These are phyloP conservation scores for Monosporozyma solicola DNA, from an alignment of 805 yeast species.

Conservation along the genomic window DNA sequence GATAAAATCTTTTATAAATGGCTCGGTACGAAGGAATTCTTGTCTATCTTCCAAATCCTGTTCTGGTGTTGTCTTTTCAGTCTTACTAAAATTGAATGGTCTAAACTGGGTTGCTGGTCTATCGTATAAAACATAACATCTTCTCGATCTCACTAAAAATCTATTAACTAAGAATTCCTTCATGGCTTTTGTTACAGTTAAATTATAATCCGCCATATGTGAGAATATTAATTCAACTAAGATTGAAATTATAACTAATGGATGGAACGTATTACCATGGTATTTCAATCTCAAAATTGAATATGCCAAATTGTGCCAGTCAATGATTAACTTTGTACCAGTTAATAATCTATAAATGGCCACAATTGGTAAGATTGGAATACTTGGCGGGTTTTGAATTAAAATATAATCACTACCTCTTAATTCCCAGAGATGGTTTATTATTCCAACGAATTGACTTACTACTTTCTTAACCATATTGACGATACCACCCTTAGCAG, in stretches of 20 bases:
- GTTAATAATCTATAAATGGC: constrained; percentile 43
- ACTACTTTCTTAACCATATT: constrained; percentile 41
- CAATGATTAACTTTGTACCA: constrained; percentile 61
- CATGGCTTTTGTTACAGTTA: constrained; percentile 77
- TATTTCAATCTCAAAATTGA: constrained; percentile 67
- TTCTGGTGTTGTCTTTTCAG: background rate
- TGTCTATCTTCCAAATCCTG: constrained; percentile 4
- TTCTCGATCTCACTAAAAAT: constrained; percentile 43
- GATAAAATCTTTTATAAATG: constrained; percentile 31
- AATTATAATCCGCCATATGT: constrained; percentile 54
- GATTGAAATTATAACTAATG: constrained; percentile 51
- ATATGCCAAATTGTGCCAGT: constrained; percentile 94
- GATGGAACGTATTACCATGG: constrained; percentile 40
- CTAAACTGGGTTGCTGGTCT: constrained; percentile 67
- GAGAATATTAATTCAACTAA: constrained; percentile 59
- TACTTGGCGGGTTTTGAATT: constrained; percentile 87
- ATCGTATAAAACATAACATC: constrained; percentile 66
- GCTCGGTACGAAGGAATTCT: constrained; percentile 10
- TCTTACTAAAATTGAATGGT: constrained; percentile 33
- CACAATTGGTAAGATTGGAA: constrained; percentile 67
- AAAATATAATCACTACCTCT: constrained; percentile 60
- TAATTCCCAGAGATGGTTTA: constrained; percentile 40
- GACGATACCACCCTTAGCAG: background rate
- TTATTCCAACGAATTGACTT: constrained; percentile 43
- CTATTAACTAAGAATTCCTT: constrained; percentile 46